Percentiles rank a stretch among this genome's conserved stretches.
These are phyloP conservation scores for Adansonia rubrostipa DNA, from an alignment of 441 rosid genomes.

Conservation along the genomic window DNA sequence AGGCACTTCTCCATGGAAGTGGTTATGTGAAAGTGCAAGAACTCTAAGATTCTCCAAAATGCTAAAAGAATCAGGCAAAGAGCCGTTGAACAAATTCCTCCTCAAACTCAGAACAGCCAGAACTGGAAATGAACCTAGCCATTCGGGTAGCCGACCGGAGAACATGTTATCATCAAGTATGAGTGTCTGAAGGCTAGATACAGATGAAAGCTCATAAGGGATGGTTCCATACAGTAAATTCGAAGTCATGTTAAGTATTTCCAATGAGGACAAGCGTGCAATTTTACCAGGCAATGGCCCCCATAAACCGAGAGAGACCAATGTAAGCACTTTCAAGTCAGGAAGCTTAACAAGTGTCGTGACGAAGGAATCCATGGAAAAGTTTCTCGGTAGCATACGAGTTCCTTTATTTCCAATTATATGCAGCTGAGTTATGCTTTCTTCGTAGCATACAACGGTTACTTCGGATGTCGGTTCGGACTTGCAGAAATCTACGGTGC, in stretches of 20 bases:
- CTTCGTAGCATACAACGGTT: slow-evolving; percentile 83
- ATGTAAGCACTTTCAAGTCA: slow-evolving; percentile 76
- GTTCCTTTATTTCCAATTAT: slow-evolving; percentile 59
- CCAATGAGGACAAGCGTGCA: slow-evolving; percentile 65
- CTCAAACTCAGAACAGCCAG: slow-evolving; percentile 81
- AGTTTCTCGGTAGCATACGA: slow-evolving; percentile 59
- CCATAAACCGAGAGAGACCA: slow-evolving; percentile 91
- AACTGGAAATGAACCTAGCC: slow-evolving; percentile 62
- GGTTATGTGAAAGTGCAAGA: slow-evolving; percentile 75
- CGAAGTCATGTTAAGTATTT: slow-evolving; percentile 85
- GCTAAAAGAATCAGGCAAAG: slow-evolving; percentile 74
- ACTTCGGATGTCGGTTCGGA: slow-evolving; percentile 58
- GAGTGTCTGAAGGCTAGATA: slow-evolving; percentile 70
- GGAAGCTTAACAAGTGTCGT: slow-evolving; percentile 81
- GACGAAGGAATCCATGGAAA: slow-evolving; percentile 79
- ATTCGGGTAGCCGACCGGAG: slow-evolving; percentile 62
- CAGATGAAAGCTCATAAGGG: slow-evolving; percentile 64
- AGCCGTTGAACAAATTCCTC: slow-evolving; percentile 69
- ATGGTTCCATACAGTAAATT: slow-evolving; percentile 71
- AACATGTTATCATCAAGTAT: slow-evolving; percentile 84
- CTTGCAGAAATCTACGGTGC: slow-evolving; percentile 79
- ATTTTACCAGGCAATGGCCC: slow-evolving; percentile 82
- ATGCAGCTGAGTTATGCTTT: slow-evolving; percentile 80
- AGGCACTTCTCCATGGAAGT: slow-evolving; percentile 70
- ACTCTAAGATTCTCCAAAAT: slow-evolving; percentile 73